Percentiles rank a stretch among this genome's conserved stretches.
phyloP scores from a whole-genome alignment of 805 yeast species.

The Nakazawaea ernobii region DNA sequence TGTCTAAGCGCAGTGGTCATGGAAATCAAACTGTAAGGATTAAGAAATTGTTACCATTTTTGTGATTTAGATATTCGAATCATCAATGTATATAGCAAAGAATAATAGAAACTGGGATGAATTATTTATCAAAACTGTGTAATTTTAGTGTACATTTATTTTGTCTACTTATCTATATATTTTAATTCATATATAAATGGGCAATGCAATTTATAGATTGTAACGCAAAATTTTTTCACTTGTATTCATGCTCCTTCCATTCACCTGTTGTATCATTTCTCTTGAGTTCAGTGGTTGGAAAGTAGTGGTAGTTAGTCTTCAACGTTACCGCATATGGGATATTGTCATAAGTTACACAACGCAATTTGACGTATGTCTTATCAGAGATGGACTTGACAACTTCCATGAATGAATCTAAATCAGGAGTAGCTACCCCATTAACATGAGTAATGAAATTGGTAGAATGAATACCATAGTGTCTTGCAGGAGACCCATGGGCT shows the following conservation, averaged over 20 bases:
- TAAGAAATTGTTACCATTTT: constrained; percentile 47
- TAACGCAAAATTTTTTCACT: constrained; percentile 14
- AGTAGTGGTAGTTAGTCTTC: constrained; percentile 85
- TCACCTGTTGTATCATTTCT: constrained; percentile 39
- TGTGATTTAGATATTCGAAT: constrained; percentile 12
- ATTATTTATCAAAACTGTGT: too few relatives aligned
- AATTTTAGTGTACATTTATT: too few relatives aligned
- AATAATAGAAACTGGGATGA: too few relatives aligned
- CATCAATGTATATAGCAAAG: too few relatives aligned
- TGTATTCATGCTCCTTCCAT: constrained; percentile 51
- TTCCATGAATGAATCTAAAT: constrained; percentile 58
- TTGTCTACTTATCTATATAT: too few relatives aligned
- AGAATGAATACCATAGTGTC: constrained; percentile 70
- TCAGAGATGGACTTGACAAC: constrained; percentile 72
- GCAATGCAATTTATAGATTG: too few relatives aligned
- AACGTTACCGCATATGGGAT: constrained; percentile 82
- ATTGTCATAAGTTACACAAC: constrained; percentile 79
- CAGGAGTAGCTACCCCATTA: constrained; percentile 69
- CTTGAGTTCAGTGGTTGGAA: constrained; percentile 63
- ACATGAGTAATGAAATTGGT: constrained; percentile 88
- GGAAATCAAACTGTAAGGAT: constrained; percentile 54
- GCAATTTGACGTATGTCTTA: constrained; percentile 71
- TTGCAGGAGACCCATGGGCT: constrained; percentile 80
- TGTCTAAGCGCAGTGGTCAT: constrained; percentile 43
- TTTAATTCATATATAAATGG: too few relatives aligned